Conservation (phyloP, 2,329 filamentous ascomycete genomes). For the Aspergillus carbonarius region DNA sequence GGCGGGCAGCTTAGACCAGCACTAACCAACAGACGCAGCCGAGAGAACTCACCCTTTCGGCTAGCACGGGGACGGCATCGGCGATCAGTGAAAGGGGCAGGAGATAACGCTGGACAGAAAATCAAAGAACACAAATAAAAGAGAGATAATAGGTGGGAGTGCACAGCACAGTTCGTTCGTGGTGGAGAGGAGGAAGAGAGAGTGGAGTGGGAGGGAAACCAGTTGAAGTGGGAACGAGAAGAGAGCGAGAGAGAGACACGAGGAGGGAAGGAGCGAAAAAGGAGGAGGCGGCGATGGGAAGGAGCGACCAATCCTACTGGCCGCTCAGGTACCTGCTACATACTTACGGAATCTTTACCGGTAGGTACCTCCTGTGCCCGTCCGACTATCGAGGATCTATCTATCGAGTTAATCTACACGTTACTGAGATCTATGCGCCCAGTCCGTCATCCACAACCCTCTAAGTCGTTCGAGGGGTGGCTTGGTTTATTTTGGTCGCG, state of each 20-base stretch:
- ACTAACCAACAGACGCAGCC: background rate
- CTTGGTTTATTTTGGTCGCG: background rate
- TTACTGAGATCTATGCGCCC: too few relatives aligned
- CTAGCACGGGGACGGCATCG: background rate
- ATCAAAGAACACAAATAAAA: too few relatives aligned
- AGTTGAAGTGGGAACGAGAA: background rate
- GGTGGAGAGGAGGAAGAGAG: background rate
- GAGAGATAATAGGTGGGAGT: background rate
- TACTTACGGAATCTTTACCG: too few relatives aligned
- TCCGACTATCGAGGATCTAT: too few relatives aligned
- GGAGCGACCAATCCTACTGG: background rate
- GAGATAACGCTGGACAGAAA: background rate
- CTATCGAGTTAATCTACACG: too few relatives aligned
- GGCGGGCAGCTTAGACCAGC: slow-evolving; percentile 15
- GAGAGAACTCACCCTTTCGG: slow-evolving; percentile 7
- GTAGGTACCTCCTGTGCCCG: too few relatives aligned
- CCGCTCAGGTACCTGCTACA: too few relatives aligned
- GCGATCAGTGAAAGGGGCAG: background rate
- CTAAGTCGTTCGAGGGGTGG: too few relatives aligned
- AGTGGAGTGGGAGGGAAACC: background rate
- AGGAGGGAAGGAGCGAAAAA: background rate
- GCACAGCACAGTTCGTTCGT: background rate
- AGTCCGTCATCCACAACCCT: background rate
- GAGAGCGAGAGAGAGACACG: background rate
- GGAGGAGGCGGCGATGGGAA: background rate